Evolutionary conservation across 2,329 filamentous ascomycete genomes (phyloP), one percentile per base, ranked within the genome.

Genomic region (Diaporthe destruens): DNA sequence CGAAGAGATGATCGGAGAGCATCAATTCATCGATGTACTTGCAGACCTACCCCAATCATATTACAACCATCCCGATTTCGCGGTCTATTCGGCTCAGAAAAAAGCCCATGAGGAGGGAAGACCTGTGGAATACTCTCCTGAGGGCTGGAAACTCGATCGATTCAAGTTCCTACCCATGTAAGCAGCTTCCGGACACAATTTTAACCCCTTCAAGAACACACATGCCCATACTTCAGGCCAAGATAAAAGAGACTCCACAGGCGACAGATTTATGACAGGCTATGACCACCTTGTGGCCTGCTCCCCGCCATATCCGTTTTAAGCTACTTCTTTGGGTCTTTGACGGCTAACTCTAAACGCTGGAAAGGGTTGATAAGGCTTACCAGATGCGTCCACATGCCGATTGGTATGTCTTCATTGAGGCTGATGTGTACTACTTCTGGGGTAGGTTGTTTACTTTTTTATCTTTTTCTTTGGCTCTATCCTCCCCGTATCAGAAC

Each of bases 361-460:
- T 8, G 34, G 34, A 36, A 36, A 8, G 11, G 34, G 34, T 61
- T 7, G 57, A 61, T n/a, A 61, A 47, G 39, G 39, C 39, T 18
- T 61, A 61, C 4, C 23, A 61, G 23, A 47, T 61, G 57, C 57
- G 57, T 12, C 56, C 36, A 2, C 23, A 47, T 12, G 57, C 57
- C 20, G 39, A 61, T 12, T 61, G 39, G 57, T 61, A 32, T 32
- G 57, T 47, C 23, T 61, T 61, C 8, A 61, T 47, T 39, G 57
- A 61, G 23, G 57, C 57, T 29, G 57, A 61, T 47, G 57, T 61
- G 7, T 61, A 61, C 25, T 61, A 61, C 39, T 61, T 61, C 23
- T 61, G 57, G 57, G 57, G 57, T 61, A 47, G 2, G 39, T 47
- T 7, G 11, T 59, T 11, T 5, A 2, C 2, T 42, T 42, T 42